Evolutionary conservation across 352 stramenopile genomes (phyloP).

Genomic region (Globisporangium spiculum): DNA sequence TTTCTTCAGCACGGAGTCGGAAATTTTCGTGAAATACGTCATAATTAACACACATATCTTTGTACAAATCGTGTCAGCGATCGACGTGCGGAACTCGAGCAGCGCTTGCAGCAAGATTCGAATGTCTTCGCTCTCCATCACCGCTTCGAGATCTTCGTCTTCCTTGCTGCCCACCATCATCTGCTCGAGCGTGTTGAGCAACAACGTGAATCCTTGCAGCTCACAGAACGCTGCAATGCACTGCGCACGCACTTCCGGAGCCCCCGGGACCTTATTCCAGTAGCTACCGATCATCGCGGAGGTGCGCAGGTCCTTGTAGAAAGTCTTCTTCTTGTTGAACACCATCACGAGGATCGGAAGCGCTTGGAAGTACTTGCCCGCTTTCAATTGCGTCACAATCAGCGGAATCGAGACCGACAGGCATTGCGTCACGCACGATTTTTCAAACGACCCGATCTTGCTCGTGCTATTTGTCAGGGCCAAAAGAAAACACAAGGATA

Average conservation of each 20-base stretch:
- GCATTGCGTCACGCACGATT: constrained; percentile 81
- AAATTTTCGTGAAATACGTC: constrained; percentile 79
- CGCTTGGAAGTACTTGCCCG: constrained; percentile 54
- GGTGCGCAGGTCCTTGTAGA: constrained; percentile 87
- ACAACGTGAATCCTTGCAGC: constrained; percentile 70
- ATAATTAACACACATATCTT: constrained; percentile 77
- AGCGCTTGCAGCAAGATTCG: constrained; percentile 78
- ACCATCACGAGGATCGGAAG: constrained; percentile 78
- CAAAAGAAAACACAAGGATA: background rate
- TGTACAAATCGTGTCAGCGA: constrained; percentile 59
- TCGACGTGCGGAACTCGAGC: constrained; percentile 64
- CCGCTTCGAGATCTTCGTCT: constrained; percentile 40
- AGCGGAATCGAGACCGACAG: constrained; percentile 63
- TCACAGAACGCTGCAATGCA: constrained; percentile 85
- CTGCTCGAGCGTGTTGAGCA: constrained; percentile 71
- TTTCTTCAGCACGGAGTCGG: constrained; percentile 80
- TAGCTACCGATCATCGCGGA: constrained; percentile 88
- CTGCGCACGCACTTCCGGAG: constrained; percentile 77
- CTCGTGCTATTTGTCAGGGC: constrained; percentile 53
- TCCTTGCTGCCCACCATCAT: constrained; percentile 52
- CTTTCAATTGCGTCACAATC: constrained; percentile 73
- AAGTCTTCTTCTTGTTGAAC: constrained; percentile 89
- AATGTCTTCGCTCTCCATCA: constrained; percentile 79
- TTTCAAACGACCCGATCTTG: constrained; percentile 86
- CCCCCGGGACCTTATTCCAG: constrained; percentile 85